Evolutionary conservation across 202 grass and related monocot genomes (phyloP).

Genomic region (Digitaria exilis): DNA sequence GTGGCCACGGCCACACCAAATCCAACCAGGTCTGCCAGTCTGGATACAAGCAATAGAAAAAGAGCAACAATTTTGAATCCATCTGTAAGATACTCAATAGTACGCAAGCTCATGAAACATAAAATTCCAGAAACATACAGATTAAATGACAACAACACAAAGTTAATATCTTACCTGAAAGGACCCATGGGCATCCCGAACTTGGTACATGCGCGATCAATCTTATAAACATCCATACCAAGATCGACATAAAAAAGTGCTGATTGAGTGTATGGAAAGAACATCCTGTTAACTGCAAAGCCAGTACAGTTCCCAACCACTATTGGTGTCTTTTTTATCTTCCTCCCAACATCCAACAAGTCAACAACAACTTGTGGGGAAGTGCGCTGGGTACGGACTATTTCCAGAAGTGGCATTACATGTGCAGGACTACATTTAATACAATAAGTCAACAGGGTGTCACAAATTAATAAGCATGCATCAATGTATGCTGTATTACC

Average conservation of each 20-base stretch:
- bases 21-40: slow-evolving; percentile 85
- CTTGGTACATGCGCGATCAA: slow-evolving; percentile 77
- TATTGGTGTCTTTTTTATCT: slow-evolving; percentile 87
- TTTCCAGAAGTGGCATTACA: slow-evolving; percentile 93
- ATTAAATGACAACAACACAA: background rate
- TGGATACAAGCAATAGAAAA: slow-evolving; percentile 39
- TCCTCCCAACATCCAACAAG: slow-evolving; percentile 83
- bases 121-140: slow-evolving; percentile 9
- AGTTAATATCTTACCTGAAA: slow-evolving; percentile 70
- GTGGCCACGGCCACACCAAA: slow-evolving; percentile 85
- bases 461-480: background rate
- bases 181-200: slow-evolving; percentile 97
- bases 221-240: slow-evolving; percentile 84
- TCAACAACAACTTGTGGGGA: slow-evolving; percentile 79
- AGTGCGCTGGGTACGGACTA: slow-evolving; percentile 66
- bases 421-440: slow-evolving; percentile 73
- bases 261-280: slow-evolving; percentile 87
- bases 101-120: background rate
- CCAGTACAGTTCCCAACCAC: slow-evolving; percentile 84
- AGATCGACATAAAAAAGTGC: slow-evolving; percentile 72
- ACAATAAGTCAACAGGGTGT: slow-evolving; percentile 26
- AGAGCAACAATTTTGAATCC: background rate
- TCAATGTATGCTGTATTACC: slow-evolving; percentile 49
- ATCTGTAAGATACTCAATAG: background rate
- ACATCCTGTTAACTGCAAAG: slow-evolving; percentile 90